phyloP scores from a whole-genome alignment of 768 basidiomycete genomes.

The Xerocomellus amylosporus region DNA sequence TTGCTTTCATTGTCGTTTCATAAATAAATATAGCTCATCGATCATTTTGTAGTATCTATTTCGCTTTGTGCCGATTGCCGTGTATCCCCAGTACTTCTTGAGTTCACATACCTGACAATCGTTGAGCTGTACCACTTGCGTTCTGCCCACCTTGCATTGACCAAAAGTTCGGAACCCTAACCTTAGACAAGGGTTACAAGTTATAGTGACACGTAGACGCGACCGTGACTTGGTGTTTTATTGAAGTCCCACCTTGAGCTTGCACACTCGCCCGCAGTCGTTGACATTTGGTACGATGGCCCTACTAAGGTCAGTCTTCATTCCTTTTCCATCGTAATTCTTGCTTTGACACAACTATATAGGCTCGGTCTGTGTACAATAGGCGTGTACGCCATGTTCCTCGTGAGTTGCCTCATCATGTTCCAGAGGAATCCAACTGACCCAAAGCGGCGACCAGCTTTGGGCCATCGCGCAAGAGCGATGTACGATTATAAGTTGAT shows the following conservation, averaged over 20 bases:
- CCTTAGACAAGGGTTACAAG: conserved; percentile 19
- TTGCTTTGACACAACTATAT: background rate
- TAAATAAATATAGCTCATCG: background rate
- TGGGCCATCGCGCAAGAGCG: conserved; percentile 96
- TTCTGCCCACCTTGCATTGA: no score
- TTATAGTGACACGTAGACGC: conserved; percentile 24
- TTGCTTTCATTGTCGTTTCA: background rate
- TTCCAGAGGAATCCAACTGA: background rate
- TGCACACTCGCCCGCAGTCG: background rate
- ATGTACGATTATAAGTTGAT: conserved; percentile 44
- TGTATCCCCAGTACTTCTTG: background rate
- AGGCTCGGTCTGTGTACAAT: conserved; percentile 74
- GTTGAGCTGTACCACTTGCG: background rate
- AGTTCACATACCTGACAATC: background rate
- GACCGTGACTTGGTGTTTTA: background rate
- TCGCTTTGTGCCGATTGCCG: background rate
- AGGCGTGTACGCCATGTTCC: conserved; percentile 92
- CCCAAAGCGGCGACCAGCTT: conserved; percentile 42
- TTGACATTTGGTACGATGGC: conserved; percentile 18
- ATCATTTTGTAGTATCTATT: background rate
- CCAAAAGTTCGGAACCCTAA: conserved; percentile 8
- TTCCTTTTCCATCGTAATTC: background rate
- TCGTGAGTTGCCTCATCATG: conserved; percentile 49
- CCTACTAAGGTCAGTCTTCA: conserved; percentile 22
- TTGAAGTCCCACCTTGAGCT: background rate